Conservation (phyloP, 257 asterid genomes). For the Linaria vulgaris region DNA sequence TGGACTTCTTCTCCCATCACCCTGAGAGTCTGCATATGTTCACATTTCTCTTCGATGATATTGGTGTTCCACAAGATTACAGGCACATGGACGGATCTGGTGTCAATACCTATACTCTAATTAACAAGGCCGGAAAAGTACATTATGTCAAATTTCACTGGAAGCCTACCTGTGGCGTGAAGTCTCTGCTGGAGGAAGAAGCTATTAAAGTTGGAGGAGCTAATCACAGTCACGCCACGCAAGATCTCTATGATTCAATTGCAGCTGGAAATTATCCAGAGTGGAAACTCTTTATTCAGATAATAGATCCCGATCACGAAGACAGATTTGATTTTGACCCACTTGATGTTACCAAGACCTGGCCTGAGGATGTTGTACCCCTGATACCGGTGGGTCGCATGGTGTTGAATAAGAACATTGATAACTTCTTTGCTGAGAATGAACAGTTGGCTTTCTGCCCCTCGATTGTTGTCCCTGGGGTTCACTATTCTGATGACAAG, state of each 20-base stretch:
- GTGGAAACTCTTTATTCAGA: slow-evolving; percentile 96
- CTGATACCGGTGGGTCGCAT: slow-evolving; percentile 95
- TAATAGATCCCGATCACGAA: slow-evolving; percentile 81
- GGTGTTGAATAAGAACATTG: slow-evolving; percentile 92
- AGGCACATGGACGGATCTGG: slow-evolving; percentile 98
- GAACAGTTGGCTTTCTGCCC: slow-evolving; percentile 75
- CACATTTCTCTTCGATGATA: slow-evolving; percentile 79
- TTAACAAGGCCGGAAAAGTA: slow-evolving; percentile 88
- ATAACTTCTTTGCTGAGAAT: slow-evolving; percentile 77
- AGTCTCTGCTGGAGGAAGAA: slow-evolving; percentile 76
- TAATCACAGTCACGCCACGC: slow-evolving; percentile 94
- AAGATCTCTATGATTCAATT: slow-evolving; percentile 90
- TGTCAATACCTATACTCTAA: slow-evolving; percentile 80
- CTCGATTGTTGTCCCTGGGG: slow-evolving; percentile 58
- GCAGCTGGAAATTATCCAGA: slow-evolving; percentile 90
- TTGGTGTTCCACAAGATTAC: slow-evolving; percentile 92
- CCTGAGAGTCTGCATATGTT: slow-evolving; percentile 92
- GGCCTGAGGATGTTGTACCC: slow-evolving; percentile 95
- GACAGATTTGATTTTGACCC: slow-evolving; percentile 93
- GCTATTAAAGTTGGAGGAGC: slow-evolving; percentile 80
- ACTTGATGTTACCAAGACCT: slow-evolving; percentile 83
- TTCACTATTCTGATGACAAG: slow-evolving; percentile 66
- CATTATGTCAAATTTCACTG: slow-evolving; percentile 92
- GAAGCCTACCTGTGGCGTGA: slow-evolving; percentile 98
- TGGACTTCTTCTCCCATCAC: slow-evolving; percentile 91